Conservation (phyloP, 2,329 filamentous ascomycete genomes). For the Dactylellina drechsleri region DNA sequence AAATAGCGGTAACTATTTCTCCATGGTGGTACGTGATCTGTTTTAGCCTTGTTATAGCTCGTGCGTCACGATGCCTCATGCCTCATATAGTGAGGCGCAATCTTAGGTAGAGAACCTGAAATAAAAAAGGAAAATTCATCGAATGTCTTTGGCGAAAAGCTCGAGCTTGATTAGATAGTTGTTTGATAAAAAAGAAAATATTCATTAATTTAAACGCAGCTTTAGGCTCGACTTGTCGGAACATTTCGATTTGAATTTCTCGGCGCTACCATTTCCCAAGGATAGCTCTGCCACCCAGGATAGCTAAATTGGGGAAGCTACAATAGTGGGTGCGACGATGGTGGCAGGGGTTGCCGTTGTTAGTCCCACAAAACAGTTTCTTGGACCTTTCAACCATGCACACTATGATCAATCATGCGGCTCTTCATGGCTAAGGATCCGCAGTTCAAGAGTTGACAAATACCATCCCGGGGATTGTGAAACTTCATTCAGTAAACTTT, state of each 20-base stretch:
- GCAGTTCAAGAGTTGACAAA: slow-evolving; percentile 48
- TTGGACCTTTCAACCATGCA: slow-evolving; percentile 15
- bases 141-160: slow-evolving; percentile 24
- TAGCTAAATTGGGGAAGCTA: slow-evolving; percentile 32
- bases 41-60: slow-evolving; percentile 47
- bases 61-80: slow-evolving; percentile 54
- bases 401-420: slow-evolving; percentile 40
- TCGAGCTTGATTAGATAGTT: slow-evolving; percentile 29
- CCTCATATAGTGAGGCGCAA: slow-evolving; percentile 48
- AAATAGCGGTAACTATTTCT: slow-evolving; percentile 27
- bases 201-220: slow-evolving; percentile 2
- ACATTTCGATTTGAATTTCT: slow-evolving; percentile 31
- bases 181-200: slow-evolving; percentile 30
- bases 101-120: slow-evolving; percentile 3
- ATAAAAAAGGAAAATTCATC: slow-evolving; percentile 40
- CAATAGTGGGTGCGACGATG: slow-evolving; percentile 52
- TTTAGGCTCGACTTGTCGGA: slow-evolving; percentile 47
- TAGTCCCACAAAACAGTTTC: slow-evolving; percentile 23
- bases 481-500: slow-evolving; percentile 46
- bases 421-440: slow-evolving; percentile 51
- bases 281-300: slow-evolving; percentile 38
- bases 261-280: slow-evolving; percentile 33
- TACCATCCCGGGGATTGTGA: slow-evolving; percentile 34
- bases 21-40: slow-evolving; percentile 35
- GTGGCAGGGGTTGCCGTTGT: slow-evolving; percentile 39